Base-by-base conservation (phyloP, 2,329 filamentous ascomycete species). In the Aspergillus fumigatiaffinis region DNA sequence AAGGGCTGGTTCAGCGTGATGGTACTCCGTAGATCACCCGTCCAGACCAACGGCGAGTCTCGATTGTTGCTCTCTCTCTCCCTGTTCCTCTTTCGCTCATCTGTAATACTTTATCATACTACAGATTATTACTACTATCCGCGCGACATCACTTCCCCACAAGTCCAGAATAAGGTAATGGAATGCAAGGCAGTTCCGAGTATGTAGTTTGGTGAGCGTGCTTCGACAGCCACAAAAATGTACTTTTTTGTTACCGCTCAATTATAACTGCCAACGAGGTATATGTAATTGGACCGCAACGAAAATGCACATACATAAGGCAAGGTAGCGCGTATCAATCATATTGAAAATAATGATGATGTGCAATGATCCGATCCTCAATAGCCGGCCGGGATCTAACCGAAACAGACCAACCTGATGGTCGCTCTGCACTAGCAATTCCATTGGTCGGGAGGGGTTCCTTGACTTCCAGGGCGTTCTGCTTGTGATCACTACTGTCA, bases 361-460 rank as follows among this genome's bases (percentile, higher is more conserved):
- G 52, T 47, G 41, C 42, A 48, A 49, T 51, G 54, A 62, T 60
- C 54, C 47, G 51, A 58, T 48, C 54, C 46, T 57, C 58, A 59
- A 57, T 53, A 55, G 49, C 51, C 52, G 51, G 51, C 55, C 50
- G 53, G 53, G 58, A 58, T 60, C 58, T 56, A 62, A 56, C 58
- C 60, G 51, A 62, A 58, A 62, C 55, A 56, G 51, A 54, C 47
- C 58, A 58, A 56, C 53, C 49, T 51, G 55, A 38, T 57, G 55
- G 60, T 60, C 53, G 28, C 55, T 42, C 48, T 32, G 26, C 32
- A 41, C 35, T 14, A 35, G 48, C 20, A 44, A 32, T 56, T 55
- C 49, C 26, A 58, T 61, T 60, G 55, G 60, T 51, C 47, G 44
- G 50, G 20, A 58, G 48, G 41, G 28, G 28, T 50, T 46, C 48